Base-by-base conservation (phyloP, 495 filamentous ascomycete species). In the Viridothelium virens region DNA sequence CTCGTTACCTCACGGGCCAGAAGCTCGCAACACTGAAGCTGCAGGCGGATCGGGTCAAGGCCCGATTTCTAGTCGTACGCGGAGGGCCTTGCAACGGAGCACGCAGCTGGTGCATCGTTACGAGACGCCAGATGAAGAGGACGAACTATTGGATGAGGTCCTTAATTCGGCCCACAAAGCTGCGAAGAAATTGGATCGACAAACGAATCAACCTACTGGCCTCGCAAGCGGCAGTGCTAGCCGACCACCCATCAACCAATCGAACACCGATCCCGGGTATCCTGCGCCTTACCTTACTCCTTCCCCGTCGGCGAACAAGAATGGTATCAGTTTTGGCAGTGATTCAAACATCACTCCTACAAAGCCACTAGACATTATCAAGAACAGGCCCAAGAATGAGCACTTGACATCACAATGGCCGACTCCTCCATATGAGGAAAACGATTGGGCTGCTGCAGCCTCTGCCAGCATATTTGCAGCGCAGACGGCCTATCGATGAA, bases 111-210 rank as follows among this genome's bases (percentile, higher is more conserved):
- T 80, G 61, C 89, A 93, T 71, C 84, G 84, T 62, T 96, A 97
- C 73, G 95, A 97, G 76, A 95, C 91, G 3, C 91, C 95, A 0
- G 91, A 96, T 72, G 94, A 99, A 76, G 91, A 97, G 71, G 94
- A 97, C 68, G 94, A 99, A 76, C 84, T 98, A 12, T 80, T 96
- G 11, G 91, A 96, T 71, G 94, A 97, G 76, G 93, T 81, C 33
- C 74, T 89, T 18, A 78, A 81, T 62, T 85, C 84, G 56, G 82
- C 85, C 59, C 82, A 83, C 69, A 83, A 79, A 67, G 85, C 85
- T 48, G 83, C 78, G 4, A 77, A 72, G 59, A 79, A 80, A 33
- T 78, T 88, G 33, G 84, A 84, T 38, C 34, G 67, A 38, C 16
- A 47, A 38, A 33, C 44, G 10, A 56, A 69, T 39, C 39, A 25